Evolutionary conservation across 371 early-diverging fungal species (phyloP).

Genomic region (Circinella umbellata): DNA sequence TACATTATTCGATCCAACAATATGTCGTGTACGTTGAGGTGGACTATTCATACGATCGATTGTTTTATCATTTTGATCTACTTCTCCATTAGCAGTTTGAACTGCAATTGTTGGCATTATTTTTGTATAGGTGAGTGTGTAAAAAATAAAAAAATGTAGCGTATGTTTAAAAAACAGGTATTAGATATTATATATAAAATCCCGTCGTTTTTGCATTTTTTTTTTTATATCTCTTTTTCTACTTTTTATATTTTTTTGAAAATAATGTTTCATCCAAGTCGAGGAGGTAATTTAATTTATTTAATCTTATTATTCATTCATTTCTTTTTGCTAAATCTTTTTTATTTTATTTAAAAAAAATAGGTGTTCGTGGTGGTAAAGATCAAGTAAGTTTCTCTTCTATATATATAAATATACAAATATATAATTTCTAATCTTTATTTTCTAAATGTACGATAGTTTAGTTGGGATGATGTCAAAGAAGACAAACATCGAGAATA

Average conservation of each 20-base stretch:
- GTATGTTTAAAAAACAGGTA: too few species aligned
- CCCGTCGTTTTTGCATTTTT: neutral
- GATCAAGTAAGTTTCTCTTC: conserved; percentile 51
- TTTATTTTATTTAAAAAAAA: conserved; percentile 9
- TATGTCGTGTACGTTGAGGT: conserved; percentile 23
- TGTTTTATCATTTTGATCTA: conserved; percentile 13
- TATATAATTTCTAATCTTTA: too few species aligned
- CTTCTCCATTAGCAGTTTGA: conserved; percentile 26
- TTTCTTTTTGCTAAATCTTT: conserved; percentile 7
- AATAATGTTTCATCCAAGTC: conserved; percentile 53
- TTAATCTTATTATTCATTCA: neutral
- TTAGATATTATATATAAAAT: neutral
- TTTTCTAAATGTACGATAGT: conserved; percentile 18
- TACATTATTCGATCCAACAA: conserved; percentile 9
- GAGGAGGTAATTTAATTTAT: conserved; percentile 43
- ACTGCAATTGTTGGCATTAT: conserved; percentile 27
- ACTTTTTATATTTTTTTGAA: neutral
- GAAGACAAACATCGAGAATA: conserved; percentile 86
- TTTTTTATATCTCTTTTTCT: neutral
- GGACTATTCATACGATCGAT: conserved; percentile 8
- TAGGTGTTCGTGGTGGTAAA: conserved; percentile 66
- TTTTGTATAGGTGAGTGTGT: neutral
- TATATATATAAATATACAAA: neutral
- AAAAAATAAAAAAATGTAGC: too few species aligned
- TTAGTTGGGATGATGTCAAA: conserved; percentile 76